Evolutionary conservation across 2,329 filamentous ascomycete species (phyloP).

Genomic region (Phyllosticta citribraziliensis): DNA sequence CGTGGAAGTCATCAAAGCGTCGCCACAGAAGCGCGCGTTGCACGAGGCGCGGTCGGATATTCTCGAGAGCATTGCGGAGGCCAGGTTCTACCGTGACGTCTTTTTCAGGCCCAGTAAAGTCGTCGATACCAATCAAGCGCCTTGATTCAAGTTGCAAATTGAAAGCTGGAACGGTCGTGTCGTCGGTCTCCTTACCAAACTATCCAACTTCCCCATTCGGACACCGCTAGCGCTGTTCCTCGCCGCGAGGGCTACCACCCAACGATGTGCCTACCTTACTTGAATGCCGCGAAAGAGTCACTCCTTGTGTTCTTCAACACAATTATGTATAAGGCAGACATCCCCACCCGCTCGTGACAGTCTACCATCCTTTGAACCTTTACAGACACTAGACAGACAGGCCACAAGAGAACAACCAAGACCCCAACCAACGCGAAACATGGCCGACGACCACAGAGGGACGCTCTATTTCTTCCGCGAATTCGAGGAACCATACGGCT

Average conservation of each 20-base stretch:
- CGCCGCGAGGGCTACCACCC: too few relatives aligned
- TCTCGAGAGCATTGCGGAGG: conserved; percentile 88
- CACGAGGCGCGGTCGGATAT: conserved; percentile 88
- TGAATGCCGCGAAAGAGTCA: too few relatives aligned
- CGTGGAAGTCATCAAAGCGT: conserved; percentile 47
- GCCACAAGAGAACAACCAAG: background rate
- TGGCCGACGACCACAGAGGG: background rate
- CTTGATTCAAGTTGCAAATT: background rate
- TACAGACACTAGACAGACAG: too few relatives aligned
- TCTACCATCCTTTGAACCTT: too few relatives aligned
- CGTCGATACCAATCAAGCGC: background rate
- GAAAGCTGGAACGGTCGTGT: background rate
- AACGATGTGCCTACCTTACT: too few relatives aligned
- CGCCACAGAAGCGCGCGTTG: conserved; percentile 61
- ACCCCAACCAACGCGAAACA: background rate
- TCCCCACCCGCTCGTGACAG: too few relatives aligned
- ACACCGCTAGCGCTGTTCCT: background rate
- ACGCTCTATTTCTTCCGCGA: conserved; percentile 28
- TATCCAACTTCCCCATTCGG: background rate
- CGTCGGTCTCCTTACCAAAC: background rate
- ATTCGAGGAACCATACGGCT: conserved; percentile 40
- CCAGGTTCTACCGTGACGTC: conserved; percentile 64
- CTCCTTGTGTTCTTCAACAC: too few relatives aligned
- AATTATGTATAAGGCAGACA: too few relatives aligned
- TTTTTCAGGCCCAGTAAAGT: conserved; percentile 44